Base-by-base conservation (phyloP, 345 rosid genomes). In the Sonneratia caseolaris region DNA sequence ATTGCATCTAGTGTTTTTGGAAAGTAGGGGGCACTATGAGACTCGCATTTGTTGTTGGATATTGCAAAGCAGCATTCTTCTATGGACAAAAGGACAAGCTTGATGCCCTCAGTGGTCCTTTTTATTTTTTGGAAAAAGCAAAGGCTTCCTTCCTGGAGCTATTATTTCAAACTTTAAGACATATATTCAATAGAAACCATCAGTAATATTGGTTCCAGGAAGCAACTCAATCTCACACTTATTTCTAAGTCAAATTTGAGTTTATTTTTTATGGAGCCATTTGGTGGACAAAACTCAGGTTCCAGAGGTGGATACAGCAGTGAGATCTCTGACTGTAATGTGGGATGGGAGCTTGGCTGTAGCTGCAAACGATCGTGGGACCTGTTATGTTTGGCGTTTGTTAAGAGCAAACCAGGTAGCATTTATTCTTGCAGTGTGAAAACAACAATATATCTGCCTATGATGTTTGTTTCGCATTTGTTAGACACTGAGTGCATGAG, bases 271-370 rank as follows among this genome's bases (percentile, higher is more conserved):
- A 43, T 21, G 68, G 66, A 66, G 27, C 22, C 45, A 16, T 61
- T 64, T 16, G 47, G 68, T 66, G 65, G 19, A 73, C 51, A 72
- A 57, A 75, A 78, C 49, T 36, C 77, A 89, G 95, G 91, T 89
- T 76, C 96, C 92, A 8, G 99, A 95, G 78, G 99, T 87, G 71
- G 96, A 89, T 82, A 92, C 97, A 21, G 89, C 96, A 49, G 89
- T 92, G 24, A 89, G 98, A 78, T 95, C 97, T 69, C 81, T 90
- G 74, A 89, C 96, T 3, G 92, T 92, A 51, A 95, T 92, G 96
- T 90, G 96, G 97, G 98, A 95, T 69, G 97, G 99, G 71, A 92
- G 98, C 78, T 78, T 90, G 85, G 98, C 89, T 51, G 99, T 90
- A 62, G 98, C 99, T 73, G 99, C 99, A 70, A 95, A 95, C 69